These are phyloP conservation scores for Sclerotinia sclerotiorum DNA, from an alignment of 2,329 filamentous ascomycete genomes.

Conservation along the genomic window DNA sequence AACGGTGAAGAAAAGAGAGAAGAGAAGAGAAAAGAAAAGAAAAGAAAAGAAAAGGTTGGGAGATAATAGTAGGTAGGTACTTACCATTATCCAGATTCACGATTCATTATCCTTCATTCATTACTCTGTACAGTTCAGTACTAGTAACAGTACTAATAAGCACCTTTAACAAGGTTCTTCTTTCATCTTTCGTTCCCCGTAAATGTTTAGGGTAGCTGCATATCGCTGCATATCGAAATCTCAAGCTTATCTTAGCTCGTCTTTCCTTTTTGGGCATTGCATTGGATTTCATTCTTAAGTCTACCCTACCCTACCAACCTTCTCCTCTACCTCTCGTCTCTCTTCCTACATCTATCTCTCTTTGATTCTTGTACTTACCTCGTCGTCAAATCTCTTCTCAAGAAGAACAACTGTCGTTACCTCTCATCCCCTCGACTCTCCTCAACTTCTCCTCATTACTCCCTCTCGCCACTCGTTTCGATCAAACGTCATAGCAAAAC, in stretches of 20 bases:
- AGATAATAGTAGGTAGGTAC: background rate
- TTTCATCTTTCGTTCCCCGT: background rate
- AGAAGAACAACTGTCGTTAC: slow-evolving; percentile 7
- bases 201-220: background rate
- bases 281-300: background rate
- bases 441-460: background rate
- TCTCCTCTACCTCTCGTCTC: background rate
- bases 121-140: too few relatives aligned
- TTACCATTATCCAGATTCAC: background rate
- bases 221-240: slow-evolving; percentile 12
- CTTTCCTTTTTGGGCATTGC: background rate
- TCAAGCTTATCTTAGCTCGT: slow-evolving; percentile 6
- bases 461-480: background rate
- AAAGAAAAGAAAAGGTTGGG: background rate
- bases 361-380: background rate
- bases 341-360: background rate
- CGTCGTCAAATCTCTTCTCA: background rate
- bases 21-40: background rate
- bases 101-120: background rate
- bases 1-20: background rate
- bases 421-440: background rate
- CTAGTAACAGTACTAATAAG: too few relatives aligned
- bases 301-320: background rate
- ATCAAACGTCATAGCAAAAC: background rate
- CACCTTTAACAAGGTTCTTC: background rate